These are phyloP conservation scores for Physcomitrellopsis africana DNA, from an alignment of 225 moss, liverwort and hornwort species.

Conservation along the genomic window DNA sequence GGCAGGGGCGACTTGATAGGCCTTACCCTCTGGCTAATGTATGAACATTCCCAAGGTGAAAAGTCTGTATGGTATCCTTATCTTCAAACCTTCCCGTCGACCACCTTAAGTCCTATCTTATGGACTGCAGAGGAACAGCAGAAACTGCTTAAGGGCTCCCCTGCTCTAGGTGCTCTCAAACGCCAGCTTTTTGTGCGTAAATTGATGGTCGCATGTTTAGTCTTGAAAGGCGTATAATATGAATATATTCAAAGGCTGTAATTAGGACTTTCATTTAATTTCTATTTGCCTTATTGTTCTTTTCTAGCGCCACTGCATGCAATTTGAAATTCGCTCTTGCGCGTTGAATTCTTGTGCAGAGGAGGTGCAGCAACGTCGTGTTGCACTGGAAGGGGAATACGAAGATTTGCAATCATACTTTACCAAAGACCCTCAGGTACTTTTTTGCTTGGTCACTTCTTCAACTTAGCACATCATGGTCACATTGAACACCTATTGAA, in stretches of 20 bases:
- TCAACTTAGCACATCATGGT: neutral
- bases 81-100: constrained; percentile 71
- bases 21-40: constrained; percentile 95
- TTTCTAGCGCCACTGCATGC: constrained; percentile 19
- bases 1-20: constrained; percentile 95
- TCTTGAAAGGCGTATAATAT: neutral
- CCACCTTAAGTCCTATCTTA: constrained; percentile 81
- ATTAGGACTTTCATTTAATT: neutral
- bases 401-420: constrained; percentile 71
- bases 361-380: constrained; percentile 75
- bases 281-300: neutral
- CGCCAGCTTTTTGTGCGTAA: neutral
- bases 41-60: constrained; percentile 78
- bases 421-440: constrained; percentile 72
- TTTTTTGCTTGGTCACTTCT: neutral
- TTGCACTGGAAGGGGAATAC: constrained; percentile 77
- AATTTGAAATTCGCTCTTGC: constrained; percentile 7
- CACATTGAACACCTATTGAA: no score
- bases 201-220: no score
- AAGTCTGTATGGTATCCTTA: constrained; percentile 79
- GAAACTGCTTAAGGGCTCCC: constrained; percentile 76
- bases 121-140: constrained; percentile 76
- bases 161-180: constrained; percentile 65
- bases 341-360: constrained; percentile 47
- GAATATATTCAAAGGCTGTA: neutral